A percentile compares a stretch with the other conserved stretches of the same genome.
Evolutionary conservation across 495 filamentous ascomycete genomes (phyloP).

Genomic region (Friedmanniomyces endolithicus): DNA sequence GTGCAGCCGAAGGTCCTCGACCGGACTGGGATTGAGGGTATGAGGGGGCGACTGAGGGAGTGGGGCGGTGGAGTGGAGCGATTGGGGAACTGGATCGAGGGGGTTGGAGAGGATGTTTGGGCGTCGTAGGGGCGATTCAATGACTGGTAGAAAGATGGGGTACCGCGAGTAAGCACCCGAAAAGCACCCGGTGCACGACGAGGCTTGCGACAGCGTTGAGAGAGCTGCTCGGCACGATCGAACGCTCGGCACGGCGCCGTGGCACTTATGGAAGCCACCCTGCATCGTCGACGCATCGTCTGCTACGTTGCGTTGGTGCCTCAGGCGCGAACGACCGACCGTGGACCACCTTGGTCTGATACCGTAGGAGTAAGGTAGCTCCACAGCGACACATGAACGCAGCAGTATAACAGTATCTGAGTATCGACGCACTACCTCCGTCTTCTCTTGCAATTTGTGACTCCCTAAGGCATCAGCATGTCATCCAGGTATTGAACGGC

Average conservation of each 20-base stretch:
- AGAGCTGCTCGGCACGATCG: background rate
- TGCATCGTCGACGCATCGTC: background rate
- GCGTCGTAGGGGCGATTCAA: constrained; percentile 31
- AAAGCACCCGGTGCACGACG: too few species aligned
- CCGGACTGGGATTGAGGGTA: constrained; percentile 88
- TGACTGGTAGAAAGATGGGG: constrained; percentile 45
- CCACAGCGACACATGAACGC: background rate
- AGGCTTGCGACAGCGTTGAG: too few species aligned
- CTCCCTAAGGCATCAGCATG: background rate
- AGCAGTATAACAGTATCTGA: background rate
- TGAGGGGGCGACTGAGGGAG: constrained; percentile 74
- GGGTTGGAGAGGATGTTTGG: constrained; percentile 22
- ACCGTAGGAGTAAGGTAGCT: too few species aligned
- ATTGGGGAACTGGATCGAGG: constrained; percentile 88
- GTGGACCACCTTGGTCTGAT: background rate
- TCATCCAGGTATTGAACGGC: background rate
- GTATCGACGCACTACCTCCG: too few species aligned
- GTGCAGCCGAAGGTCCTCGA: constrained; percentile 97
- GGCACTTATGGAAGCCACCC: background rate
- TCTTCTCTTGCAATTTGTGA: background rate
- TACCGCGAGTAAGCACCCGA: background rate
- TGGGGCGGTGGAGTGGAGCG: constrained; percentile 94
- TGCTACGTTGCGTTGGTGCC: background rate
- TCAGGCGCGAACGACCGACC: background rate
- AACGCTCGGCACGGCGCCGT: background rate